Evolutionary conservation across 2,329 filamentous ascomycete genomes (phyloP), one percentile per base, ranked within the genome.

Genomic region (Colletotrichum viniferum): DNA sequence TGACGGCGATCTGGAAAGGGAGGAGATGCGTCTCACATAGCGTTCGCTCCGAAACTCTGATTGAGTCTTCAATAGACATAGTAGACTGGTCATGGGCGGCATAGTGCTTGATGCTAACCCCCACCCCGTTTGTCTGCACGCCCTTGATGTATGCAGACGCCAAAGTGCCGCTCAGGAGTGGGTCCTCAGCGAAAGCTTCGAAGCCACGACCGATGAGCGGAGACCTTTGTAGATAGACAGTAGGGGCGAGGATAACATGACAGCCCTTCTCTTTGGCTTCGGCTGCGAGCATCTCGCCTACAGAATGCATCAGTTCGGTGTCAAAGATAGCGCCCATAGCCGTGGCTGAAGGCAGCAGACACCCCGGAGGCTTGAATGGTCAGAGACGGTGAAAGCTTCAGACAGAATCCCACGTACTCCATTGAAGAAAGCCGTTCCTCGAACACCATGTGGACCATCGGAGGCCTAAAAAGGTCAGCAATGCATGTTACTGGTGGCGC

Each of bases 11-110:
- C 82, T 91, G 89, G 80, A 92, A 92, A 1, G 90, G 88, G 58
- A 90, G 83, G 8, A 89, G 81, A 78, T 92, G 91, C 52, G 91
- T 88, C 83, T 92, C 90, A 34, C 90, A 86, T 73, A 92, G 2
- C 2, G 65, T 58, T 14, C 65, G 34, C 24, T 68, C 48, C 6
- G 65, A 36, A 13, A 65, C 38, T 48, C 18, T 26, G 32, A 68
- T 60, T 81, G 65, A 48, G 55, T 71, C 68, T 24, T 66, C 55
- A 24, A 68, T 56, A 6, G 52, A 69, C 38, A 30, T 58, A 6
- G 36, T 71, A 12, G 62, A 64, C 73, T 82, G 81, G 67, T 87
- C 86, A 76, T 87, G 87, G 64, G 82, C 85, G n/a, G 84, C 83
- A 76, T 86, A 87, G 73, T 87, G 86, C 79, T 87, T 87, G 74